Percentiles rank a stretch among this genome's conserved stretches.
phyloP scores from a whole-genome alignment of 2,329 filamentous ascomycete genomes.

The Colletotrichum plurivorum region DNA sequence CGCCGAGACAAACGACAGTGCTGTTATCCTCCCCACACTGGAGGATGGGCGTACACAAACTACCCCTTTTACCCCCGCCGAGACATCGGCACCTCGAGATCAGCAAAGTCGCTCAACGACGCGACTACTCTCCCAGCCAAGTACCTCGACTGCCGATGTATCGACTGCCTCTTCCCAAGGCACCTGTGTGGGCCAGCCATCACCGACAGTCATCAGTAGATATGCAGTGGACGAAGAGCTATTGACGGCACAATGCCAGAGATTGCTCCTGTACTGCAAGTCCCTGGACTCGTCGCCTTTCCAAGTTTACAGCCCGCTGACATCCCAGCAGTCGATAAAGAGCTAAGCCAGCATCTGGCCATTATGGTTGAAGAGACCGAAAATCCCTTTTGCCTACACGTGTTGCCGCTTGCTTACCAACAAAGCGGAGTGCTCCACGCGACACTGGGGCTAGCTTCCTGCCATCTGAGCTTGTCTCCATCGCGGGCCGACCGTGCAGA shows the following conservation, averaged over 20 bases:
- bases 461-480: constrained; percentile 44
- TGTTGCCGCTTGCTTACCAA: constrained; percentile 44
- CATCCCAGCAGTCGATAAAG: constrained; percentile 41
- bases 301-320: not conserved
- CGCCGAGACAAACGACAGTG: not conserved
- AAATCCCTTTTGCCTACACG: constrained; percentile 44
- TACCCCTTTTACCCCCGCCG: not conserved
- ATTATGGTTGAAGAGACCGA: constrained; percentile 41
- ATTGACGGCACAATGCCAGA: not conserved
- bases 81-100: not conserved
- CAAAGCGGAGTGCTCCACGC: constrained; percentile 47
- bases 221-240: not conserved
- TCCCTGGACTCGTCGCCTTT: not conserved
- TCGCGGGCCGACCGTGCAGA: constrained; percentile 27
- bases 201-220: not conserved
- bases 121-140: not conserved
- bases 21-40: not conserved
- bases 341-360: constrained; percentile 42
- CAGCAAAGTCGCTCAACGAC: not conserved
- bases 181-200: constrained; percentile 1
- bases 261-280: constrained; percentile 24
- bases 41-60: not conserved
- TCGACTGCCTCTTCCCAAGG: not conserved
- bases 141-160: not conserved
- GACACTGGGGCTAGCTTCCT: constrained; percentile 45